Evolutionary conservation across 768 basidiomycete species (phyloP), one percentile per base, ranked within the genome.

Genomic region (Trametes gibbosa): DNA sequence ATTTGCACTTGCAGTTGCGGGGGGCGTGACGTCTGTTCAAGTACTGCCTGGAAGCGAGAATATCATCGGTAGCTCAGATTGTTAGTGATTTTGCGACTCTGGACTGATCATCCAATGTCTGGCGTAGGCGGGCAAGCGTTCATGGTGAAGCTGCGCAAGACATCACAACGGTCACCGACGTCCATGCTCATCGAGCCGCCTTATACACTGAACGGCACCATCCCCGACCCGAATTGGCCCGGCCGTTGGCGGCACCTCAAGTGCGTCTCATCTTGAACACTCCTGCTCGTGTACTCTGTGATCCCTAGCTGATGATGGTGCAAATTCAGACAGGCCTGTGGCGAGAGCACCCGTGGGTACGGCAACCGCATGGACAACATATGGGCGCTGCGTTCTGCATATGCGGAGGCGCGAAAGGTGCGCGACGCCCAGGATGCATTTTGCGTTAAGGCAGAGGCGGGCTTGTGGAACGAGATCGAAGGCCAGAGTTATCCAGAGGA

Each of bases 111-210:
- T 32, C 29, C 29, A 32, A 32, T 10, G 29, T 10, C 10, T 32
- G 29, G 35, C 37, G 16, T 63, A 92, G 93, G 89, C 50, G 94
- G 94, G 5, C 91, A 95, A 69, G 90, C 93, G 0, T 94, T 92
- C 68, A 79, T 91, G 67, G 80, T 95, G 66, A 97, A 97, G 71
- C 77, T 92, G 24, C 83, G 95, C 19, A 84, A 82, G 68, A 92
- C 92, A 1, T 70, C 77, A 39, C 89, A 92, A 62, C 83, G 86
- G 23, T 88, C 91, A 0, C 81, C 91, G 1, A 80, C 83, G 4
- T 89, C 90, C 7, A 92, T 93, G 89, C 69, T 94, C 12, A 76
- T 97, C 37, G 94, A 97, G 46, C 89, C 92, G 40, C 92, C 92
- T 1, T 82, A 83, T 67, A 77, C 75, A 14, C 75, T 95, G 63